These are phyloP conservation scores for Nannochloropsis gaditana DNA, from an alignment of 108 stramenopile genomes.

Conservation along the genomic window DNA sequence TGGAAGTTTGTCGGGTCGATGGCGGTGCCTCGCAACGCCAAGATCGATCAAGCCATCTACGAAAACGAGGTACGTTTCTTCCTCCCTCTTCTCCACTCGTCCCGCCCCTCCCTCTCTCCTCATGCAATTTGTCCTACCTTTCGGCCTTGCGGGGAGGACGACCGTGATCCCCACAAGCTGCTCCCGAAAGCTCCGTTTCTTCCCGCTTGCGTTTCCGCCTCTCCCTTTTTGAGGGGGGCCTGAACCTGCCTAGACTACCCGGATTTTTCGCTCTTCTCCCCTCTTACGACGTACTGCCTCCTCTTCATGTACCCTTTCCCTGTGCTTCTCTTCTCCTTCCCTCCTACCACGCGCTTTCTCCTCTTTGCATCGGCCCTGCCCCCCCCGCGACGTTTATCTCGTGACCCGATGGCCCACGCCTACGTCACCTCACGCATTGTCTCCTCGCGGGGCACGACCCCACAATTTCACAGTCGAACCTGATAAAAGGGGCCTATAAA, in stretches of 20 bases:
- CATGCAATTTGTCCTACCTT: not conserved
- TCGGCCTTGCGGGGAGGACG: not conserved
- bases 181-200: not conserved
- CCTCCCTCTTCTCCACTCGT: not conserved
- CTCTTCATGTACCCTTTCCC: not conserved
- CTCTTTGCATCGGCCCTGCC: not conserved
- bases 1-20: slow-evolving; percentile 7
- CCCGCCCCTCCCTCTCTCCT: not conserved
- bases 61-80: slow-evolving; percentile 5
- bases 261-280: not conserved
- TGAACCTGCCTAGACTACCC: too few species aligned
- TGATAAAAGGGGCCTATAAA: not conserved
- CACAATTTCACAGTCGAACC: not conserved
- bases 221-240: not conserved
- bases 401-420: too few species aligned
- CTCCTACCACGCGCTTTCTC: not conserved
- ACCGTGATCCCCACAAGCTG: not conserved
- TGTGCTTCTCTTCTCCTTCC: not conserved
- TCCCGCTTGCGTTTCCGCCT: not conserved
- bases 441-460: too few species aligned
- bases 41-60: not conserved
- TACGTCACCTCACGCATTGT: too few species aligned
- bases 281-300: not conserved
- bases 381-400: not conserved
- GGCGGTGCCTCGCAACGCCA: not conserved